phyloP scores from a whole-genome alignment of 176 grass and related monocot species.

The bread wheat (Triticum aestivum) region DNA sequence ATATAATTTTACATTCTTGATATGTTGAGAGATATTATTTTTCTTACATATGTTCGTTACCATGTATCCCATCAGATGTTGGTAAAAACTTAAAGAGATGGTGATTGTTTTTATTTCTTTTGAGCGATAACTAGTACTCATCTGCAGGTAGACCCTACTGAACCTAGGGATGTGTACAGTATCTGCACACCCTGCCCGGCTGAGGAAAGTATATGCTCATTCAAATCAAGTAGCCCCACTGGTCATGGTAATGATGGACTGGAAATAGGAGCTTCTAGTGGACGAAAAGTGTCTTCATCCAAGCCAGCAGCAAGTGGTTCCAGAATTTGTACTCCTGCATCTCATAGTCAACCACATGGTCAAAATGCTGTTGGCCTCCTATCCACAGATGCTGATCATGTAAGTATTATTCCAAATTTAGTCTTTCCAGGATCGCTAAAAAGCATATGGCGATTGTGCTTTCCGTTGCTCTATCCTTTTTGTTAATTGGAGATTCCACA shows the following conservation, averaged over 20 bases:
- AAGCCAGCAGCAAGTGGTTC: conserved; percentile 56
- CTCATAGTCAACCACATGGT: conserved; percentile 40
- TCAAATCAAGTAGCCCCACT: conserved; percentile 59
- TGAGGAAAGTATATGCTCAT: conserved; percentile 96
- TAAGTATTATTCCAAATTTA: conserved; percentile 47
- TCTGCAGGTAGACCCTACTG: conserved; percentile 40
- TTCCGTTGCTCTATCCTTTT: background rate
- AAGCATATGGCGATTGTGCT: conserved; percentile 2
- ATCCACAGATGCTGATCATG: conserved; percentile 47
- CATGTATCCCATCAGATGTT: conserved; percentile 31
- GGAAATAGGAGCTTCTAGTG: conserved; percentile 58
- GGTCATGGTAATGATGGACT: conserved; percentile 42
- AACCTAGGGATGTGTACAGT: conserved; percentile 53
- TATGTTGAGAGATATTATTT: background rate
- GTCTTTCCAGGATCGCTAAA: conserved; percentile 2
- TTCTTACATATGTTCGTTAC: conserved; percentile 30
- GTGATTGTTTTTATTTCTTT: conserved; percentile 1
- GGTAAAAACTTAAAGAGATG: background rate
- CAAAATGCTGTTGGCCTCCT: conserved; percentile 46
- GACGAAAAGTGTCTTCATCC: conserved; percentile 45
- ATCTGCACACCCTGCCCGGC: conserved; percentile 44
- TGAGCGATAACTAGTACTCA: background rate
- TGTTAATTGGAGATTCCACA: background rate
- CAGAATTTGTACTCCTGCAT: conserved; percentile 43
- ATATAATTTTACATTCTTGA: conserved; percentile 26